Evolutionary conservation across 139 green algal species (phyloP), one percentile per base, ranked within the genome.

Genomic region (Volvox reticuliferus): DNA sequence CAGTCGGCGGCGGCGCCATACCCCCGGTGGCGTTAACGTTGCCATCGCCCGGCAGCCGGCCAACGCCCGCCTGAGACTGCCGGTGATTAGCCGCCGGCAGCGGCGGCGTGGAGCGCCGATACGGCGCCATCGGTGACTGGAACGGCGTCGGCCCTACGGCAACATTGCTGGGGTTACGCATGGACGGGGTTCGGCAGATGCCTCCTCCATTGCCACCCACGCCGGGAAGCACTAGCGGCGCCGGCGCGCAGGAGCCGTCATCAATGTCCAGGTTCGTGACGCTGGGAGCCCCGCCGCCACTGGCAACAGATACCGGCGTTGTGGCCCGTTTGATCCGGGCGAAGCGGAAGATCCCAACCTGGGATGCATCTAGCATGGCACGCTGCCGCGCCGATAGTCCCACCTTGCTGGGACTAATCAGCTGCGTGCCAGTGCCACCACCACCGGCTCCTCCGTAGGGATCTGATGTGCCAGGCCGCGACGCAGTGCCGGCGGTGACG

Each of bases 371-470:
- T 5, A 90, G 1, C 86, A 90, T 63, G 6, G 86, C 86, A 1
- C 86, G 86, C 50, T 90, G 86, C 30, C 86, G 44, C 12, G 86
- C 71, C 30, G 86, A 83, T 14, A 90, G 86, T 2, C 86, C 86
- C 37, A 89, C 85, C 69, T 71, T 71, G 35, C 83, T 89, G 68
- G 37, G 69, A 26, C 65, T 79, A 26, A 14, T 17, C 17, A 37
- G 28, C 18, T 35, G 78, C 9, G 37, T 18, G 12, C 50, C 24
- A 30, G 26, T 44, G 79, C 50, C 79, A 35, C 21, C 65, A 12
- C 65, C 65, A 12, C 65, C 32, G 6, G 37, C 78, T 44, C 44
- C 44, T 55, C 37, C 78, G 36, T 84, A 73, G 13, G 50, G 26
- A 28, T 86, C 79, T n/a, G 79, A 71, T 26, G 79, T 86, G 50